phyloP scores from a whole-genome alignment of 1,284 basidiomycete species.

The Mycena citricolor region DNA sequence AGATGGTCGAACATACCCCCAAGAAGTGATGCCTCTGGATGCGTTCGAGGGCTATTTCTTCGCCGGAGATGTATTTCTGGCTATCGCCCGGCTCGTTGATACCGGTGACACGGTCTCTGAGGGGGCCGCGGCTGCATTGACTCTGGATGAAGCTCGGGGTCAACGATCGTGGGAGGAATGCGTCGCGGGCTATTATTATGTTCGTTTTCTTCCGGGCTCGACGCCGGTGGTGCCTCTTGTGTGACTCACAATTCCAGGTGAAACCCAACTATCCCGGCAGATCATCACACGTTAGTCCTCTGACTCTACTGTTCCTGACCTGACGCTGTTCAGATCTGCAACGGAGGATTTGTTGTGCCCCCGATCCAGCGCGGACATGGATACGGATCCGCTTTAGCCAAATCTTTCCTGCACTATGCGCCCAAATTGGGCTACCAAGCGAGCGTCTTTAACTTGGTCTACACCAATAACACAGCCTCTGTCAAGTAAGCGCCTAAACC shows the following conservation, averaged over 20 bases:
- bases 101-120: slow-evolving; percentile 26
- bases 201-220: slow-evolving; percentile 38
- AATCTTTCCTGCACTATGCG: slow-evolving; percentile 81
- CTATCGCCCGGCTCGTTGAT: slow-evolving; percentile 48
- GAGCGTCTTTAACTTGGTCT: slow-evolving; percentile 94
- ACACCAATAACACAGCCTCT: slow-evolving; percentile 76
- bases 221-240: background rate
- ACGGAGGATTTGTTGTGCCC: slow-evolving; percentile 88
- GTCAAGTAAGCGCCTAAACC: slow-evolving; percentile 46
- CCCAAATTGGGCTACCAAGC: slow-evolving; percentile 81
- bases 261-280: slow-evolving; percentile 95
- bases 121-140: slow-evolving; percentile 28
- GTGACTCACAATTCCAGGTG: slow-evolving; percentile 44
- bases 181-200: slow-evolving; percentile 83
- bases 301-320: slow-evolving; percentile 5
- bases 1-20: slow-evolving; percentile 81
- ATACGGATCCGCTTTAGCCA: slow-evolving; percentile 74
- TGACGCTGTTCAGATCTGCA: slow-evolving; percentile 74
- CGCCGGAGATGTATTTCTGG: slow-evolving; percentile 74
- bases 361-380: slow-evolving; percentile 64
- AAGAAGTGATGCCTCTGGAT: slow-evolving; percentile 60
- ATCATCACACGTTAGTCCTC: slow-evolving; percentile 77
- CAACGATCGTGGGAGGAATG: slow-evolving; percentile 65
- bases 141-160: slow-evolving; percentile 45
- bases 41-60: slow-evolving; percentile 76